These are phyloP conservation scores for Fraxinus platypoda DNA, from an alignment of 305 asterid species.

Conservation along the genomic window DNA sequence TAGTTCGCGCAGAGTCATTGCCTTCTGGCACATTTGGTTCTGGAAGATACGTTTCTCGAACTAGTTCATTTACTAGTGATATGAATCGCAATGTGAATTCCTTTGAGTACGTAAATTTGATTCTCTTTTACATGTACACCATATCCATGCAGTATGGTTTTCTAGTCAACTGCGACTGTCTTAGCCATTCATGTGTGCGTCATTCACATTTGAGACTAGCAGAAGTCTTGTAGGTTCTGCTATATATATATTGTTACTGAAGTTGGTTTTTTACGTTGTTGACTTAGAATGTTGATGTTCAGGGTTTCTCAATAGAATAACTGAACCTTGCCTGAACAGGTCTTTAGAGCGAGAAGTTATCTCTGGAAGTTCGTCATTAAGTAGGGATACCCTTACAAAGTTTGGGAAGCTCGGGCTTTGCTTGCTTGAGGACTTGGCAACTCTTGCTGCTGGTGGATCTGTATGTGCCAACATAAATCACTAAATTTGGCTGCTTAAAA, in stretches of 20 bases:
- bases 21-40: constrained; percentile 84
- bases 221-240: not conserved
- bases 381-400: constrained; percentile 62
- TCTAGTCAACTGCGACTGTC: constrained; percentile 8
- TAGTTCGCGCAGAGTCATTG: constrained; percentile 75
- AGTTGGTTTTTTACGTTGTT: constrained; percentile 6
- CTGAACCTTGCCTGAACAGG: constrained; percentile 50
- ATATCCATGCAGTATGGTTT: constrained; percentile 18
- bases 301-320: constrained; percentile 24
- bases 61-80: constrained; percentile 90
- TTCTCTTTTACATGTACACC: constrained; percentile 10
- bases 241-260: not conserved
- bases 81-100: constrained; percentile 86
- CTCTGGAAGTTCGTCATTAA: constrained; percentile 63
- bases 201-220: not conserved
- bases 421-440: constrained; percentile 95
- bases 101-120: constrained; percentile 63
- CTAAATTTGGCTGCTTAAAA: constrained; percentile 27
- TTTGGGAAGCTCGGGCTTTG: constrained; percentile 90
- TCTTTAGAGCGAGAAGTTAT: constrained; percentile 68
- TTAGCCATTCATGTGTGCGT: constrained; percentile 1
- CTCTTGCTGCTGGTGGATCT: constrained; percentile 99
- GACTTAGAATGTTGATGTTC: constrained; percentile 23
- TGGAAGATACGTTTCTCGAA: constrained; percentile 78
- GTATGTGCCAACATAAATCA: constrained; percentile 75